Conservation (phyloP, 805 yeast genomes). For the Nakazawaea ishiwadae region DNA sequence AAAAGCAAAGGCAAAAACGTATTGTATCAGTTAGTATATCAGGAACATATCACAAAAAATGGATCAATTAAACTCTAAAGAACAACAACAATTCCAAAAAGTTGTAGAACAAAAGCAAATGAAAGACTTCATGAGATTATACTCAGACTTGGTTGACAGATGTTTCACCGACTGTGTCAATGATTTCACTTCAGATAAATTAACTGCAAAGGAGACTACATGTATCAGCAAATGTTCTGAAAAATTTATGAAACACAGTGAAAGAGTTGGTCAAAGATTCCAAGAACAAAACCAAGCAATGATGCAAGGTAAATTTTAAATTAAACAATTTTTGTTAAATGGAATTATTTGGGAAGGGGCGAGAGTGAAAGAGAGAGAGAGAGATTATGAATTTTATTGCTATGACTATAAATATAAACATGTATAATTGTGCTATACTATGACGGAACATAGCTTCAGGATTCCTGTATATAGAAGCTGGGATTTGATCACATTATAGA, state of each 20-base stretch:
- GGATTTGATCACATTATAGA: no score
- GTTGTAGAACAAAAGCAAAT: constrained; percentile 96
- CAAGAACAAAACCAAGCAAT: constrained; percentile 86
- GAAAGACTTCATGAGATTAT: constrained; percentile 97
- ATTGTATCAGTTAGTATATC: no score
- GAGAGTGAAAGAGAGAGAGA: not conserved
- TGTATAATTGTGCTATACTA: no score
- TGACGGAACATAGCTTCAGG: no score
- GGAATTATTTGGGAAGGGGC: no score
- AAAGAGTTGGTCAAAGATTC: constrained; percentile 97
- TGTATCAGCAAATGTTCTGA: constrained; percentile 93
- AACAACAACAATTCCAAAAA: constrained; percentile 95
- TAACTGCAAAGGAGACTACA: constrained; percentile 77
- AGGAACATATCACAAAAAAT: constrained; percentile 35
- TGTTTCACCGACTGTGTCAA: constrained; percentile 98
- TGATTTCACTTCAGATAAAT: constrained; percentile 90
- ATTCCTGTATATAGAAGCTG: no score
- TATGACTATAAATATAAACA: not conserved
- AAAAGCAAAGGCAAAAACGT: constrained; percentile 2
- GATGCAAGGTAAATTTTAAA: constrained; percentile 50
- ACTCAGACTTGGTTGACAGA: constrained; percentile 92
- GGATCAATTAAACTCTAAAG: constrained; percentile 94
- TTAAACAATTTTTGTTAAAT: not conserved
- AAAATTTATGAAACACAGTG: constrained; percentile 96
- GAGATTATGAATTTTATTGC: not conserved